phyloP scores from a whole-genome alignment of 192 early-diverging fungal genomes.

The Linnemannia elongata region DNA sequence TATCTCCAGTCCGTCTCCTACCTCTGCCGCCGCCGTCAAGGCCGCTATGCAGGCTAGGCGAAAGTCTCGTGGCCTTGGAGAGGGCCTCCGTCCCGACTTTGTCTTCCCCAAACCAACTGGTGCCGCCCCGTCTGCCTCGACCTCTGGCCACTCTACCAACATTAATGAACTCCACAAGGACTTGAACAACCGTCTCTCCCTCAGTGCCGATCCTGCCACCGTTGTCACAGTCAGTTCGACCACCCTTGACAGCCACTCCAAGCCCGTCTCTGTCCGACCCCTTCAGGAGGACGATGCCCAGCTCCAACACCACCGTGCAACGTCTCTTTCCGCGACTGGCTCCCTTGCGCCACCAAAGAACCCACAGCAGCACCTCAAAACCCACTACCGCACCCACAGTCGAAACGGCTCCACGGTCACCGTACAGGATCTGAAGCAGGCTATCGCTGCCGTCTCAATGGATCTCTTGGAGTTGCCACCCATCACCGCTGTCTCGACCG shows the following conservation, averaged over 20 bases:
- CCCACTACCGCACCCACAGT: conserved; percentile 53
- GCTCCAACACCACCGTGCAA: neutral
- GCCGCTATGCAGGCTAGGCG: conserved; percentile 49
- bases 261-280: neutral
- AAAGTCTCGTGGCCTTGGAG: conserved; percentile 39
- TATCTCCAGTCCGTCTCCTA: neutral
- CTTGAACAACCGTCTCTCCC: conserved; percentile 1
- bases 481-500: neutral
- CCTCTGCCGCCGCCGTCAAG: conserved; percentile 32
- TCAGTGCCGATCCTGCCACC: neutral
- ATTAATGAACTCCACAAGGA: conserved; percentile 14
- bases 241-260: conserved; percentile 2
- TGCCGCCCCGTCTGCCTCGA: conserved; percentile 3
- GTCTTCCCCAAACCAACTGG: conserved; percentile 45
- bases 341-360: conserved; percentile 30
- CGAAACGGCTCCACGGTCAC: conserved; percentile 55
- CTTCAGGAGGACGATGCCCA: neutral
- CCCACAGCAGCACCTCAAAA: conserved; percentile 48
- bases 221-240: conserved; percentile 10
- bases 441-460: conserved; percentile 48
- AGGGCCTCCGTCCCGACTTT: conserved; percentile 52
- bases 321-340: conserved; percentile 12
- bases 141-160: neutral
- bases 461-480: conserved; percentile 38
- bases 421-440: conserved; percentile 51